Percentiles rank a stretch among this genome's conserved stretches.
These are phyloP conservation scores for Tylopilus plumbeoviolaceoides DNA, from an alignment of 768 basidiomycete species.

Conservation along the genomic window DNA sequence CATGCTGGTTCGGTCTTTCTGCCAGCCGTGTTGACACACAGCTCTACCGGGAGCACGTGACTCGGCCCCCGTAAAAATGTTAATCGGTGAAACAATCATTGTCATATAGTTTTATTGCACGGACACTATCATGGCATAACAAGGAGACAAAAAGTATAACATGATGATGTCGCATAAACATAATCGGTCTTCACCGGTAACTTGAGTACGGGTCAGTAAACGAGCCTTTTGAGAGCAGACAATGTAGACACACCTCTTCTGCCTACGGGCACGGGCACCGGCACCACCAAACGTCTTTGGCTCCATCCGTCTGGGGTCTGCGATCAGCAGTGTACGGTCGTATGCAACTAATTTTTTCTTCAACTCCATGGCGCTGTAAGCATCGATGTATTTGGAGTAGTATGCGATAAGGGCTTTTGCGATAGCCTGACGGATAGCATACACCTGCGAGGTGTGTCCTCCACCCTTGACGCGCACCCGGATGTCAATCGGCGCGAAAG, in stretches of 20 bases:
- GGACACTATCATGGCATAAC: constrained; percentile 34
- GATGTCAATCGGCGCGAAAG: constrained; percentile 86
- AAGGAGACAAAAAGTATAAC: constrained; percentile 37
- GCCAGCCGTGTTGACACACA: background rate
- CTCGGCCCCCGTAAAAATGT: background rate
- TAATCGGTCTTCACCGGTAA: constrained; percentile 53
- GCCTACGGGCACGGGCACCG: constrained; percentile 97
- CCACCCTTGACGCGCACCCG: constrained; percentile 98
- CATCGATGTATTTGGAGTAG: constrained; percentile 98
- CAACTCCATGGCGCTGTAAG: constrained; percentile 93
- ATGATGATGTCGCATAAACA: constrained; percentile 42
- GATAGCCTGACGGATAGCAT: constrained; percentile 98
- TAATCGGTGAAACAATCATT: background rate
- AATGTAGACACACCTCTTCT: constrained; percentile 68
- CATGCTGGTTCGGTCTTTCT: constrained; percentile 11
- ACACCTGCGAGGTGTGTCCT: constrained; percentile 98
- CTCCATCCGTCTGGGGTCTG: constrained; percentile 96
- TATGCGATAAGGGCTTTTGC: constrained; percentile 97
- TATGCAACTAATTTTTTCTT: constrained; percentile 98
- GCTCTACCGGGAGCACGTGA: constrained; percentile 9
- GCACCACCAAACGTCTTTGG: constrained; percentile 99
- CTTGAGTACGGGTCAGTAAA: constrained; percentile 36
- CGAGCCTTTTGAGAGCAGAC: background rate
- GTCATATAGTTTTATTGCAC: constrained; percentile 32
- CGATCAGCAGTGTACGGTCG: constrained; percentile 86